Evolutionary conservation across 129 eudicot species (phyloP).

Genomic region (Flaveria ramosissima): DNA sequence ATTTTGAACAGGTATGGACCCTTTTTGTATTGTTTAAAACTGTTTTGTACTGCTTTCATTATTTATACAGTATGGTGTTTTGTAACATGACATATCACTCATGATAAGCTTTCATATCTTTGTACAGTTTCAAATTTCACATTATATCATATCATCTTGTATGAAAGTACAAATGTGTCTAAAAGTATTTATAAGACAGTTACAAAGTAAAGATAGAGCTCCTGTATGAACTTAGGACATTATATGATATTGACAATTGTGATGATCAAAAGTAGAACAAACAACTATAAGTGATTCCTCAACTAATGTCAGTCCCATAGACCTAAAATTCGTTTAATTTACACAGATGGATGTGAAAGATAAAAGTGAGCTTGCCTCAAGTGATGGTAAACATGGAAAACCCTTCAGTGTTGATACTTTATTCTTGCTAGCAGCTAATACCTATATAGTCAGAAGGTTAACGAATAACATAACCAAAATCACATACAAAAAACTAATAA

Average conservation of each 20-base stretch:
- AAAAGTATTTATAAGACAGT: background rate
- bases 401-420: slow-evolving; percentile 92
- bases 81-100: slow-evolving; percentile 1
- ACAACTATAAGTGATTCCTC: background rate
- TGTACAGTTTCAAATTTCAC: background rate
- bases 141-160: background rate
- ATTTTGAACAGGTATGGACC: background rate
- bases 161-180: background rate
- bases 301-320: background rate
- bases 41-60: background rate
- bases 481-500: slow-evolving; percentile 5
- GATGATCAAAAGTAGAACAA: background rate
- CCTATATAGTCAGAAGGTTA: slow-evolving; percentile 48
- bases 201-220: background rate
- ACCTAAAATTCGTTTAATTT: background rate
- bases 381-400: slow-evolving; percentile 86
- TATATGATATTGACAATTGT: background rate
- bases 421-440: slow-evolving; percentile 98
- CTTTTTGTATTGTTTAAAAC: background rate
- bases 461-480: slow-evolving; percentile 12
- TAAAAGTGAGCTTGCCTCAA: slow-evolving; percentile 68
- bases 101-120: background rate
- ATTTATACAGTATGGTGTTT: background rate
- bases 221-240: background rate
- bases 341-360: background rate